Evolutionary conservation across 371 early-diverging fungal genomes (phyloP).

Genomic region (Choanephora cucurbitarum): DNA sequence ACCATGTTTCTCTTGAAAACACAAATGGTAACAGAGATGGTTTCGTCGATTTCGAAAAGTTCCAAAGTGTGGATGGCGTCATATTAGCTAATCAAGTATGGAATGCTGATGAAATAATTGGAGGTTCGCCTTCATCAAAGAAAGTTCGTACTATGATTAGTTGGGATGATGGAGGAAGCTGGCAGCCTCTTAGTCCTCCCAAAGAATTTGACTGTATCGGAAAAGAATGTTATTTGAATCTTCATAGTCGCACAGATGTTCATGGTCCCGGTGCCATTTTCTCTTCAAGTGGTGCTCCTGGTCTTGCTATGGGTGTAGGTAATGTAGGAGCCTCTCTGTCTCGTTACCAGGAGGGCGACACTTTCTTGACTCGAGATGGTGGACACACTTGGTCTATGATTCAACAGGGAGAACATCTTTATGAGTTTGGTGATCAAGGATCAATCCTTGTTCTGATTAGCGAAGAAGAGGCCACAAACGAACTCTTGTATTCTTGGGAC

Average conservation of each 20-base stretch:
- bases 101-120: constrained; percentile 66
- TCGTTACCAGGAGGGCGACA: constrained; percentile 65
- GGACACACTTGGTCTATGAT: constrained; percentile 76
- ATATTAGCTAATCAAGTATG: constrained; percentile 85
- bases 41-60: constrained; percentile 88
- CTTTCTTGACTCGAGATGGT: constrained; percentile 83
- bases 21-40: constrained; percentile 77
- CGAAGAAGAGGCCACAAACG: constrained; percentile 75
- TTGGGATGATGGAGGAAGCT: constrained; percentile 84
- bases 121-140: constrained; percentile 57
- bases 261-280: constrained; percentile 67
- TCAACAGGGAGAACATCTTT: constrained; percentile 56
- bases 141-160: constrained; percentile 74
- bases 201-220: constrained; percentile 50
- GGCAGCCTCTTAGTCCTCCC: constrained; percentile 73
- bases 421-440: constrained; percentile 87
- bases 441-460: constrained; percentile 67
- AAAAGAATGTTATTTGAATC: constrained; percentile 68
- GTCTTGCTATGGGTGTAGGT: constrained; percentile 89
- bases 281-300: constrained; percentile 77
- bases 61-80: constrained; percentile 83
- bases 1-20: constrained; percentile 69
- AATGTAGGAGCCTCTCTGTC: constrained; percentile 75
- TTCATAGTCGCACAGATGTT: constrained; percentile 75
- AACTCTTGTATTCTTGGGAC: constrained; percentile 66